phyloP scores from a whole-genome alignment of 139 green algal species.

The Nannochloris sp. region DNA sequence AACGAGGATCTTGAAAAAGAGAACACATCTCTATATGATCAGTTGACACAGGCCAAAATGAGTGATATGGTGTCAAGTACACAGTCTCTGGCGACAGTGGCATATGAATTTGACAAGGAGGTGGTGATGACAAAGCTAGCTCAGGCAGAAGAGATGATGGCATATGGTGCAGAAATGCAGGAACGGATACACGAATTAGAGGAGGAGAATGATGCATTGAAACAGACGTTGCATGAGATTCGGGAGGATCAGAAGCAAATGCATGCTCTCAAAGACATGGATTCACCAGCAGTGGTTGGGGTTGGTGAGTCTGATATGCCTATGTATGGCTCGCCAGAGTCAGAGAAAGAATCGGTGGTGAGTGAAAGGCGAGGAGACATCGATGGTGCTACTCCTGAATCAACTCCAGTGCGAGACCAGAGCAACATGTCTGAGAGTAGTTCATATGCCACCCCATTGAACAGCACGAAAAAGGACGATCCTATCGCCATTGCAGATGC shows the following conservation, averaged over 20 bases:
- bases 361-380: neutral
- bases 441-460: neutral
- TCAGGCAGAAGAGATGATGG: conserved; percentile 21
- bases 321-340: neutral
- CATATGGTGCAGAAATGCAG: conserved; percentile 11
- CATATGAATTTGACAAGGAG: conserved; percentile 38
- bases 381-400: neutral
- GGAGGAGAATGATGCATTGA: conserved; percentile 27
- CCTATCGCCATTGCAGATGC: conserved; percentile 10
- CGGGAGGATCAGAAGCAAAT: conserved; percentile 19
- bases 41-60: conserved; percentile 9
- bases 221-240: conserved; percentile 28
- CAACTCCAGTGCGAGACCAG: neutral
- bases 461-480: conserved; percentile 4
- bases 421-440: neutral
- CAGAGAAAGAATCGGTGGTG: neutral
- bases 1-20: neutral
- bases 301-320: neutral
- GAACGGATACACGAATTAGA: conserved; percentile 23
- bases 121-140: conserved; percentile 28
- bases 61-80: conserved; percentile 25
- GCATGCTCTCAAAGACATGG: conserved; percentile 13
- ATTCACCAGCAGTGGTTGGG: neutral
- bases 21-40: neutral
- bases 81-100: conserved; percentile 31